Base-by-base conservation (phyloP, 495 filamentous ascomycete species). In the Astrothelium macrocarpum region DNA sequence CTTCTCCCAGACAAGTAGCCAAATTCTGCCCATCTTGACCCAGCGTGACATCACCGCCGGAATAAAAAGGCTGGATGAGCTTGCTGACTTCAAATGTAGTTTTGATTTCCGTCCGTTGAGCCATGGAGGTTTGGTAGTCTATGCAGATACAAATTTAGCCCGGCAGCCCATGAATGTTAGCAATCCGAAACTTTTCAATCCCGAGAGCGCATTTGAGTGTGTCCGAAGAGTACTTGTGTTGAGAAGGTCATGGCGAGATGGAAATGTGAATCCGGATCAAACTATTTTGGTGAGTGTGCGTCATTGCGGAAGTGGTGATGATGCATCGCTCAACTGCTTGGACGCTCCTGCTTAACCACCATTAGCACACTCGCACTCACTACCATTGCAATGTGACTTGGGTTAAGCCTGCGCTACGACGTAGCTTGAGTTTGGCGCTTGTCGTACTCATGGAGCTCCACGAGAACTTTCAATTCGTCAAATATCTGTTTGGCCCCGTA, bases 51-150 rank as follows among this genome's bases (percentile, higher is more conserved):
- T 86, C 86, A 59, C 94, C 94, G 62, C 94, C 93, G 32, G 92
- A 95, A 74, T 93, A 96, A 53, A 97, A 91, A 39, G 94, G 95
- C 68, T 91, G 90, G 53, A 99, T 90, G 28, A 88, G 85, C 64
- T 86, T 84, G 65, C 78, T 79, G 61, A 87, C 82, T 73, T 92
- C 88, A 72, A 96, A 99, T 45, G 95, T 95, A 28, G 91, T 97
- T 79, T 90, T 87, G 60, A 80, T 45, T 14, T 65, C 66, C 28
- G 69, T 53, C 49, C 69, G 65, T 43, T 73, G 67, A 1, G 76
- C 72, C 77, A 78, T 78, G 45, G 26, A 43, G 26, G 31, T 20
- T 1, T 53, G 36, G 45, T 18, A 12, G 10, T 49, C 14, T 20
- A n/a, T 18, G 5, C 5, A 5, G 5, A n/a, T 49, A 49, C 23